Base-by-base conservation (phyloP, 2,329 filamentous ascomycete species). In the Uncinocarpus reesii region DNA sequence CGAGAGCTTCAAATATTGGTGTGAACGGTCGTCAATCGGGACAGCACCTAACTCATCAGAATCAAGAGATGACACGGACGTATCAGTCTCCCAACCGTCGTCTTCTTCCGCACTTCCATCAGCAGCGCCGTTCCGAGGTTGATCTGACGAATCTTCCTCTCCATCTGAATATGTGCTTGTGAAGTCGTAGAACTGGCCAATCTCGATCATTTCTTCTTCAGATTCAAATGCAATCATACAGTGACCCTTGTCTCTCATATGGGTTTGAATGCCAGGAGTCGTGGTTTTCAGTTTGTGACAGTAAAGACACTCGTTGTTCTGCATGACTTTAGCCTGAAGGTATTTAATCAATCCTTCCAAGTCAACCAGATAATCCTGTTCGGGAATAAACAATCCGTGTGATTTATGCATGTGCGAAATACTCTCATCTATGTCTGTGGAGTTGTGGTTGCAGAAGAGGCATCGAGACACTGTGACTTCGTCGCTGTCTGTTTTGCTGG, bases 151-250 rank as follows among this genome's bases (percentile, higher is more conserved):
- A 1, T 38, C 45, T 16, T 48, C 73, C 48, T 77, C 73, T 48
- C 76, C 85, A 8, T 75, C 92, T 0, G 88, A 92, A 65, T 98
- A 98, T 1, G 92, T 95, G 68, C 85, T 86, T 55, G 86, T 79
- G 75, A 98, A 98, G 63, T 98, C 92, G 67, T 98, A 98, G 66
- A 86, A 95, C 55, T 96, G 86, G 49, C 92, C 92, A 60, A 98
- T 86, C 48, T 93, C 87, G 24, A 96, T 77, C 70, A 95, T 87
- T 61, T 96, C 88, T 29, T 84, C 83, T 62, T 95, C 86, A 0
- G 81, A 83, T 44, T 83, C 81, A 65, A 90, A 98, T 0, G 87
- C 89, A 57, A 98, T 93, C 77, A 89, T 95, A 76, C 90, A 96
- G 68, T 98, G 92, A 0, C 87, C 84, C 63, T 88, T 90, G 64